Conservation (phyloP, 352 stramenopile genomes). For the Thalassiosira ordinaria region DNA sequence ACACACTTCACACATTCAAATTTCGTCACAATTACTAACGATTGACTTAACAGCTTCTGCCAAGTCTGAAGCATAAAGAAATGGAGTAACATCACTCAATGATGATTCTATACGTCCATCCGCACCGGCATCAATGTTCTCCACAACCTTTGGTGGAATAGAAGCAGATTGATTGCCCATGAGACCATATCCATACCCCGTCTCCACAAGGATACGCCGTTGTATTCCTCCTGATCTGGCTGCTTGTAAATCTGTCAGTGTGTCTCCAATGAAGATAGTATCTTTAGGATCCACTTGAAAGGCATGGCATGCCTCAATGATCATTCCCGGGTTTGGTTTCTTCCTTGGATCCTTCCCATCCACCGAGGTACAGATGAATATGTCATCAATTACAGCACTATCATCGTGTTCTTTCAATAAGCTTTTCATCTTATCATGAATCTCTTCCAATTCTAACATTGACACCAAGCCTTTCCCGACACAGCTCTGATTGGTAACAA, state of each 20-base stretch:
- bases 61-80: slow-evolving; percentile 35
- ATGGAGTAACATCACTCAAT: slow-evolving; percentile 20
- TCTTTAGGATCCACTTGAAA: slow-evolving; percentile 2
- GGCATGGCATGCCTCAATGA: slow-evolving; percentile 40
- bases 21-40: no score
- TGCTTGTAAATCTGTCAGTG: slow-evolving; percentile 48
- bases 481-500: slow-evolving; percentile 62
- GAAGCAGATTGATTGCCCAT: slow-evolving; percentile 24
- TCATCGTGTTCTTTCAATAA: no score
- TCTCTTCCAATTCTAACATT: slow-evolving; percentile 27
- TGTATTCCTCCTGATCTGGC: slow-evolving; percentile 28
- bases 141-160: background rate
- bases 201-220: slow-evolving; percentile 41
- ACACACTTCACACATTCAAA: no score
- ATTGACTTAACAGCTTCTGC: slow-evolving; percentile 22
- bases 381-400: no score
- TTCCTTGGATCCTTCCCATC: slow-evolving; percentile 34
- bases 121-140: background rate
- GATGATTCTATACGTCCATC: background rate
- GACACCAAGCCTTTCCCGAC: slow-evolving; percentile 50
- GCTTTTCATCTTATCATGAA: slow-evolving; percentile 33
- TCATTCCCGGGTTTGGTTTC: slow-evolving; percentile 61
- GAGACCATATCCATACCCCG: slow-evolving; percentile 44
- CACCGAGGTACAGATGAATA: no score
- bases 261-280: slow-evolving; percentile 48